Base-by-base conservation (phyloP, 306 rosid genomes). In the Crataegus laevigata region DNA sequence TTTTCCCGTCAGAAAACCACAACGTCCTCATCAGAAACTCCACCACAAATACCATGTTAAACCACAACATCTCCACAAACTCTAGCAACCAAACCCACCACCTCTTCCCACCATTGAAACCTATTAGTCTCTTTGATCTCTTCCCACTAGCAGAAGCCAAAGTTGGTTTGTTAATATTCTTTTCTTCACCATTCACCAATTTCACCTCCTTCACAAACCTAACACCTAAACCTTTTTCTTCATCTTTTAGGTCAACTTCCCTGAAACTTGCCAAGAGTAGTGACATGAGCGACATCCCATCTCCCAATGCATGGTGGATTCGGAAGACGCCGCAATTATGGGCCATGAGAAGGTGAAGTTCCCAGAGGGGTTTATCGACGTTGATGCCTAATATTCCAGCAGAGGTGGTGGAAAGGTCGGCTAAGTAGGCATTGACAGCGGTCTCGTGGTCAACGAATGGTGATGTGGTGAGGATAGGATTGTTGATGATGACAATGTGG, bases 261-360 rank as follows among this genome's bases (percentile, higher is more conserved):
- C 94, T 71, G 75, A 94, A 94, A 54, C 80, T 74, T 13, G 89
- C 82, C 32, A 91, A 78, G 12, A 94, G 34, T 94, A 91, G 43
- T 4, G 97, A 88, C 96, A 94, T 90, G 59, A 94, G 38, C 29
- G 97, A 94, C 42, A 91, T 82, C 1, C 98, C 98, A 25, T 94
- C 98, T 0, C 97, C 98, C 17, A 94, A 78, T 7, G 96, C 82
- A 61, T 94, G 98, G 59, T 94, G 97, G 21, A 91, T 82, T 19
- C 97, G 85, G 22, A 94, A 79, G 24, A 91, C 64, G 10, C 29
- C 1, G 34, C 97, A 91, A 2, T 80, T 90, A 71, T 94, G 97
- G 2, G 87, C 84, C 45, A 10, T 66, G 1, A 94, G 84, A 7
- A 94, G 6, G 34, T 94, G 98, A 29, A 94, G 71, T 67, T 94